Base-by-base conservation (phyloP, 257 asterid genomes). In the Solanum appendiculatum region DNA sequence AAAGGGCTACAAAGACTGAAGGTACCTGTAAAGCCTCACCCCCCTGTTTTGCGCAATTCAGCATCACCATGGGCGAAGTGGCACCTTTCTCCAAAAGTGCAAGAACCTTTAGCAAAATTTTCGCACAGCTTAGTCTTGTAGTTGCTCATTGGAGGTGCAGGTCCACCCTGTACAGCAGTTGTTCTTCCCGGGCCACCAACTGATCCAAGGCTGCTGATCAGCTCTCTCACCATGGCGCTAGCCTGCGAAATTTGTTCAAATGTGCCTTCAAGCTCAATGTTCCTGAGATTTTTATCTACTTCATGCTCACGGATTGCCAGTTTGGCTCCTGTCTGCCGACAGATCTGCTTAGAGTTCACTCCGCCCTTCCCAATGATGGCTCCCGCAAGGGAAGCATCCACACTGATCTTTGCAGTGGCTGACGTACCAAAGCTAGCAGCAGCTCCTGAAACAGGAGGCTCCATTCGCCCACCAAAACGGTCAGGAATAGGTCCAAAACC, bases 291-390 rank as follows among this genome's bases (percentile, higher is more conserved):
- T 42, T 95, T 93, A 86, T 95, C 93, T 6, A 90, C 86, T 86
- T 96, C 98, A 48, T 95, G 97, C 11, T 96, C 99, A 13, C 98
- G 91, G 34, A 96, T 92, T 5, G 96, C 87, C 42, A 96, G 87
- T 89, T 93, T 96, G 27, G 88, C 97, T 21, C 99, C 99, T 0
- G 99, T 95, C 85, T 94, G 95, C 87, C 96, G 89, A 88, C 97
- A 93, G 7, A 96, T 95, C 93, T 94, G 97, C 93, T 95, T 96
- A 33, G 99, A 95, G 89, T 95, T 95, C 88, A 91, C 97, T 33
- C 99, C 99, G 13, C 95, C 94, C 93, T 93, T 96, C 46, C 99
- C 99, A n/a, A 96, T 96, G 84, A 96, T 95, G 5, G 98, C 93
- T 51, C 99, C 98, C 2, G 97, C 98, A 1, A 93, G 90, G 25